Percentiles rank a stretch among this genome's conserved stretches.
Conservation (phyloP, 257 asterid genomes). For the Gardenia jasminoides region DNA sequence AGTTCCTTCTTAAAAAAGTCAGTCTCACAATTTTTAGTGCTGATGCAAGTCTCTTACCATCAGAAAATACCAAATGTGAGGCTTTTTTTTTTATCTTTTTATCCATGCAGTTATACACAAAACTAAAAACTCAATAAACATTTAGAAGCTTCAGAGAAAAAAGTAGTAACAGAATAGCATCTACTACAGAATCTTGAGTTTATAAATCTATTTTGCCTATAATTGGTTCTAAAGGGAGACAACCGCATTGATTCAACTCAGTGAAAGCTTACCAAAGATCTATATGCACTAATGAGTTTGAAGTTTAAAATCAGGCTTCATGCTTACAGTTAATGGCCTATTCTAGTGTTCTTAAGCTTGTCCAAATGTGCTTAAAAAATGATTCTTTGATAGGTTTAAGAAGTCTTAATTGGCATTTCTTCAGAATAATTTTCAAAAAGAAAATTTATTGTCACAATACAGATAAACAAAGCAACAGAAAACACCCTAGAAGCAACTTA, state of each 20-base stretch:
- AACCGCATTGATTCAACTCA: not conserved
- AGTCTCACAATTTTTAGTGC: not conserved
- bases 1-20: not conserved
- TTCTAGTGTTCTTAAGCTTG: not conserved
- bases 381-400: not conserved
- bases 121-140: not conserved
- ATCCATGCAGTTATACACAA: not conserved
- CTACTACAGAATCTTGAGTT: not conserved
- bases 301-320: not conserved
- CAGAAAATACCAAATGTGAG: not conserved
- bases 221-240: not conserved
- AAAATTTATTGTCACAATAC: not conserved
- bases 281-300: not conserved
- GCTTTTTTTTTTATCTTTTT: not conserved
- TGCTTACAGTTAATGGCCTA: not conserved
- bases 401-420: not conserved
- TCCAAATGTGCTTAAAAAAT: not conserved
- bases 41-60: not conserved
- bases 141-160: not conserved
- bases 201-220: not conserved
- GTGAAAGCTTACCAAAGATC: not conserved
- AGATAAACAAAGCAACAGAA: not conserved
- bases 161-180: not conserved
- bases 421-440: not conserved
- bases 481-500: not conserved